Conservation (phyloP, 768 basidiomycete species). For the Austroboletus eburneus region DNA sequence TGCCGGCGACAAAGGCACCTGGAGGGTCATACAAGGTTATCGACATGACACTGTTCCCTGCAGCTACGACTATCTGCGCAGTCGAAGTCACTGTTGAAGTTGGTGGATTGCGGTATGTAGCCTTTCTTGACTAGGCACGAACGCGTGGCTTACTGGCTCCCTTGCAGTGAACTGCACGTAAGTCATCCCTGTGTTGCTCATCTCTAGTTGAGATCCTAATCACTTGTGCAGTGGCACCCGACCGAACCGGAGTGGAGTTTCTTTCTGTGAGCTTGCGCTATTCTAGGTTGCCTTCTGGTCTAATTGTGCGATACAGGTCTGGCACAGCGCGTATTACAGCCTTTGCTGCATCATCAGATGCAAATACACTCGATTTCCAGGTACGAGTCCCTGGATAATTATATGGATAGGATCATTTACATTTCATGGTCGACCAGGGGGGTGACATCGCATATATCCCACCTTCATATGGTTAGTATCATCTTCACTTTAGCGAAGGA, state of each 20-base stretch:
- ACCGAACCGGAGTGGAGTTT: conserved; percentile 48
- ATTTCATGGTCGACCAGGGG: conserved; percentile 20
- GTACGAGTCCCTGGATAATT: conserved; percentile 11
- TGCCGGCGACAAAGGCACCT: conserved; percentile 37
- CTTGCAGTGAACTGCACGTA: conserved; percentile 42
- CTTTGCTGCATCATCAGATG: conserved; percentile 38
- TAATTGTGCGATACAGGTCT: conserved; percentile 21
- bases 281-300: background rate
- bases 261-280: conserved; percentile 29
- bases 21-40: conserved; percentile 61
- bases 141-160: background rate
- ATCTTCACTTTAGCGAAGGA: background rate
- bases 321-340: conserved; percentile 41
- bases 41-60: conserved; percentile 51
- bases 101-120: conserved; percentile 53
- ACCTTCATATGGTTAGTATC: conserved; percentile 19
- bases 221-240: conserved; percentile 43
- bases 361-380: conserved; percentile 45
- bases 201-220: background rate
- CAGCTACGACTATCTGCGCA: conserved; percentile 49
- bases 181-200: conserved; percentile 11
- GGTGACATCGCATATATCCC: conserved; percentile 28
- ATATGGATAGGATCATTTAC: background rate
- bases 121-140: background rate
- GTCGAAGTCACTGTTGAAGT: conserved; percentile 56